These are phyloP conservation scores for Ganoderma multipileum DNA, from an alignment of 1,284 basidiomycete species.

Conservation along the genomic window DNA sequence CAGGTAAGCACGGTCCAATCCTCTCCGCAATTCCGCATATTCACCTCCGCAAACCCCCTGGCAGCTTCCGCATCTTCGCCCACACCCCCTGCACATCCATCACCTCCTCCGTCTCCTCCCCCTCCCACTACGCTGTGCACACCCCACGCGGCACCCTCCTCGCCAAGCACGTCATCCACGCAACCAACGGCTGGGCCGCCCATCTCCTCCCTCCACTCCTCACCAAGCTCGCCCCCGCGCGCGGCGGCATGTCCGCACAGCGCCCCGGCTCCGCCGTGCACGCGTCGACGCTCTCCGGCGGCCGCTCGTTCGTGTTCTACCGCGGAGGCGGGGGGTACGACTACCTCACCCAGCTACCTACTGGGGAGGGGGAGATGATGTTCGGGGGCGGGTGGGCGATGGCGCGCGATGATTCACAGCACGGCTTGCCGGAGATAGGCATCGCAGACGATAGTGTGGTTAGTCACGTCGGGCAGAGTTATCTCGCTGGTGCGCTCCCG, in stretches of 20 bases:
- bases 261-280: conserved; percentile 49
- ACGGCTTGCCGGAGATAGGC: conserved; percentile 47
- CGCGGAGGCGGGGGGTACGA: conserved; percentile 59
- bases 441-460: conserved; percentile 50
- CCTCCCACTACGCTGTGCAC: conserved; percentile 44
- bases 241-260: conserved; percentile 75
- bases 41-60: background rate
- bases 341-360: conserved; percentile 76
- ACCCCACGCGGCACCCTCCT: conserved; percentile 64
- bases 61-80: conserved; percentile 49
- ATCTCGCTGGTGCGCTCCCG: conserved; percentile 50
- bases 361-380: conserved; percentile 62
- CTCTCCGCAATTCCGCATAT: background rate
- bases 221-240: conserved; percentile 56
- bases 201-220: conserved; percentile 61
- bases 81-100: conserved; percentile 50
- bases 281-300: conserved; percentile 41
- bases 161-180: conserved; percentile 73
- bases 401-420: conserved; percentile 35
- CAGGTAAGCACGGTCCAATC: conserved; percentile 37
- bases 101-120: conserved; percentile 22
- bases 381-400: conserved; percentile 59
- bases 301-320: conserved; percentile 66
- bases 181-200: conserved; percentile 80
- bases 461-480: conserved; percentile 42